Evolutionary conservation across 2,329 filamentous ascomycete species (phyloP), one percentile per base, ranked within the genome.

Genomic region (Sporothrix brasiliensis): DNA sequence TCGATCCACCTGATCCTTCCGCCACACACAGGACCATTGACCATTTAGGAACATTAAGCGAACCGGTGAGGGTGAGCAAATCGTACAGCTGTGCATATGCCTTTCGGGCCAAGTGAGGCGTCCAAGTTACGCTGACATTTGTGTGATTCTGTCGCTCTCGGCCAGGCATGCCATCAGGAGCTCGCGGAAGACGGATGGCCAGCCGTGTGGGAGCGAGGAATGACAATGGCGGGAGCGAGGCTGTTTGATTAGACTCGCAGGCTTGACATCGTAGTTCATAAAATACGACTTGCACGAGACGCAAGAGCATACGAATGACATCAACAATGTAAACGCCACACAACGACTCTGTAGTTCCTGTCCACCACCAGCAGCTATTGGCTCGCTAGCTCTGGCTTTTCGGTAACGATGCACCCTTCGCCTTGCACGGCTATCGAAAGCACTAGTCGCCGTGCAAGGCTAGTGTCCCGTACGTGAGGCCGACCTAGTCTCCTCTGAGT

Each of bases 31-130:
- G 14, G 41, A 16, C 11, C 41, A 44, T 44, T 7, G 6, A 44
- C 14, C 41, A 13, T 13, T 16, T 44, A 9, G 41, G 41, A 44
- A 16, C 13, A 19, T 47, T 19, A 47, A 63, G 58, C 39, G 39
- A 47, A 63, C 58, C 39, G 58, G 58, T 63, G 58, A 16, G 58
- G 58, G 58, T 47, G 58, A 16, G 58, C 58, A 47, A 9, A 27
- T 47, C 58, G 21, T 63, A 6, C 9, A n/a, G n/a, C 21, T 19
- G 58, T 27, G 58, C 58, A 47, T 11, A 34, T 47, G 16, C 58
- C 39, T 30, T 30, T 9, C 24, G 16, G 3, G 2, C 19, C 13
- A n/a, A 21, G n/a, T 41, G n/a, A 24, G 19, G n/a, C 44, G 34
- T 47, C 39, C 13, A 27, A 1, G 16, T 4, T 4, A 16, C 27